Base-by-base conservation (phyloP, 2,329 filamentous ascomycete species). In the Lojkania enalia region DNA sequence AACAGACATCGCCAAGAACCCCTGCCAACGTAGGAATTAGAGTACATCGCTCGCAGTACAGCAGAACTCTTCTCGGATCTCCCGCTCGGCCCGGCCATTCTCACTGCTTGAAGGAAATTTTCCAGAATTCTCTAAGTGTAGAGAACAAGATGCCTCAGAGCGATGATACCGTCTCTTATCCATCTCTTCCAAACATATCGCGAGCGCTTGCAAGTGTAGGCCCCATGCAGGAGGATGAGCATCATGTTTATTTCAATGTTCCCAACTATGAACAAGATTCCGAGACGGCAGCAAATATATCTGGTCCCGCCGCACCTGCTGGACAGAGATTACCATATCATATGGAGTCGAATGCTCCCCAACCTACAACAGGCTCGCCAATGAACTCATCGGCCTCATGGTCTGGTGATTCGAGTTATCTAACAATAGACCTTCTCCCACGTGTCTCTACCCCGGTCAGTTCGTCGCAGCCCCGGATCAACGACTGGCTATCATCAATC, bases 71-170 rank as follows among this genome's bases (percentile, higher is more conserved):
- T 14, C 39, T 64, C 12, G 49, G 48, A 20, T 67, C 63, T 3
- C 65, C 65, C 16, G 63, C 64, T 15, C 57, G 64, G 20, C 46
- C 49, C n/a, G 58, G 63, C 3, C 52, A 67, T 46, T 44, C 56
- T 3, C 54, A 41, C 13, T 54, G 60, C 14, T 65, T 67, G 54
- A 60, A 48, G 15, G 54, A 59, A 27, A 61, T 65, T 5, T 69
- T 67, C 29, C 51, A 61, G 23, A 42, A 52, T 13, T 51, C 52
- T n/a, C n/a, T n/a, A 12, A 45, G 49, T 7, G 49, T 45, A 12
- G 40, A 35, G 15, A 44, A 47, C 7, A 16, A 15, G 27, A 9
- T 31, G 12, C 20, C 46, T 19, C 35, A 35, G 7, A 11, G 37
- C 11, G 2, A 31, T 23, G 20, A 30, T 14, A 33, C 20, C 7